These are phyloP conservation scores for Eruca vesicaria DNA, from an alignment of 441 rosid species.

Conservation along the genomic window DNA sequence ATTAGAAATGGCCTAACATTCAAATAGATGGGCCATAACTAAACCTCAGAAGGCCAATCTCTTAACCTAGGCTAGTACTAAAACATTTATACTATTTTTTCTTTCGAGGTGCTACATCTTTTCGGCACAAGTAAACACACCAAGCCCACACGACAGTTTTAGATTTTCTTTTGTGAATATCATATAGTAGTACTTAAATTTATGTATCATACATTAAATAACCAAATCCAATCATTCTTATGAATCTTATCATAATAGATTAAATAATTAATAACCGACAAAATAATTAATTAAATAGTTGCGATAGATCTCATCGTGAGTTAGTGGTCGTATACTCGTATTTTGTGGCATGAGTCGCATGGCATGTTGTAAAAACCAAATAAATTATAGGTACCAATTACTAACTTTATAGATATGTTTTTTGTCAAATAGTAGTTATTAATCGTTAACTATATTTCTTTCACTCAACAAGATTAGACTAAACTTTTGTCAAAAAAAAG, in stretches of 20 bases:
- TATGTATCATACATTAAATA: not conserved
- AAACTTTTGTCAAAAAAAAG: too few species aligned
- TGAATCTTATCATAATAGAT: not conserved
- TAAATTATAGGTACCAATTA: not conserved
- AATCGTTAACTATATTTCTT: not conserved
- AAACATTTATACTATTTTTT: not conserved
- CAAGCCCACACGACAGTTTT: not conserved
- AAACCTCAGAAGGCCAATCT: not conserved
- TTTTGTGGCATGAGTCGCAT: not conserved
- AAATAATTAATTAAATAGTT: not conserved
- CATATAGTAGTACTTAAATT: not conserved
- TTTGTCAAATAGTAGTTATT: not conserved
- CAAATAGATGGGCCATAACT: not conserved
- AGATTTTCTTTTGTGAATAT: not conserved
- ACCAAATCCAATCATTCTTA: not conserved
- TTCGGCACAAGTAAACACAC: conserved; percentile 6
- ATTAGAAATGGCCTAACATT: too few species aligned
- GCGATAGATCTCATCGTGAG: conserved; percentile 3
- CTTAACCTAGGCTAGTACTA: not conserved
- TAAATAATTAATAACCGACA: not conserved
- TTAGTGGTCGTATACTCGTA: conserved; percentile 4
- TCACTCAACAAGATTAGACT: not conserved
- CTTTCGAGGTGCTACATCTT: not conserved
- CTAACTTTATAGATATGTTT: not conserved
- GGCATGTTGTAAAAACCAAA: not conserved